Base-by-base conservation (phyloP, 345 rosid genomes). In the Cardamine occulta region DNA sequence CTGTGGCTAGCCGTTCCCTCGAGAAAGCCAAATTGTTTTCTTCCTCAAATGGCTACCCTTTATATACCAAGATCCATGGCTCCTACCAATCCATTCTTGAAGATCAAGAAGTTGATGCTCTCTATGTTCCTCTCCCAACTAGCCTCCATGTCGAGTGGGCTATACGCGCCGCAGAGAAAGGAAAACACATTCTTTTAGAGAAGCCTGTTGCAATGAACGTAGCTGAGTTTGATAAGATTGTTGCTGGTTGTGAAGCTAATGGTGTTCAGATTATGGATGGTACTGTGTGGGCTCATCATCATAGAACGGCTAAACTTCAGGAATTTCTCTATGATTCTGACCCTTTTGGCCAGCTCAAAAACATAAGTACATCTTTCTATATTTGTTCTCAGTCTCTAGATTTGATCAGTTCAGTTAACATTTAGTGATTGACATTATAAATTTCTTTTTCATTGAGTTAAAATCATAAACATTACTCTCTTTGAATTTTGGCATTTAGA, bases 261-360 rank as follows among this genome's bases (percentile, higher is more conserved):
- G 93, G 88, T 19, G 89, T 88, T 31, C 98, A 91, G 90, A 49
- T 91, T 57, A 91, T 94, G 97, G 98, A 94, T 65, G 98, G 97
- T 10, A 88, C 97, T 35, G 88, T 91, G 98, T 89, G 95, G 98
- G 75, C 86, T 80, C 97, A 94, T 54, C 70, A 94, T 67, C 95
- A 93, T n/a, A 76, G 97, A 81, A 87, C 91, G 6, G 77, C 79
- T 2, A 75, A 75, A 76, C 87, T 91, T 88, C 73, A 71, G 37
- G 87, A 86, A 56, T 89, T 87, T 66, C 52, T 91, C 54, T 70
- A 58, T 35, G 93, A 90, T 70, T 63, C 76, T 26, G 85, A 83
- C 12, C 84, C 80, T 11, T 94, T 94, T 69, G 96, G 97, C 13
- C 80, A 82, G 74, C 89, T 89, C 66, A 86, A 49, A 82, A 53